Conservation (phyloP, 1,284 basidiomycete species). For the Trametes hirsuta region DNA sequence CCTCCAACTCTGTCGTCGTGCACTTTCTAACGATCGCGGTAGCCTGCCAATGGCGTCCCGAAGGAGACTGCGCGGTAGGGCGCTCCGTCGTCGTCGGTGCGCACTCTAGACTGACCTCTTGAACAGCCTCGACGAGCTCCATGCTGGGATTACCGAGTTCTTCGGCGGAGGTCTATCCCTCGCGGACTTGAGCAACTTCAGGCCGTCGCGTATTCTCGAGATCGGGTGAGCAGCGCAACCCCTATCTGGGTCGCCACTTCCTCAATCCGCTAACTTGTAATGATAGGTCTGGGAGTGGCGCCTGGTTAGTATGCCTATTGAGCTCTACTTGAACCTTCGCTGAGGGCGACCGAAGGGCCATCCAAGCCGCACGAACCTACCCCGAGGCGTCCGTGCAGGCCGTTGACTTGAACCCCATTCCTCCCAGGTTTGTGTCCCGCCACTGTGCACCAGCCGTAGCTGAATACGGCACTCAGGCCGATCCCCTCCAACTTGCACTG, state of each 20-base stretch:
- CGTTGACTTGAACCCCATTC: not conserved
- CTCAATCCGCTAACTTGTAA: not conserved
- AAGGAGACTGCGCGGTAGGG: not conserved
- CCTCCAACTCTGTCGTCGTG: too few relatives aligned
- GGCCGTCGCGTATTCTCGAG: not conserved
- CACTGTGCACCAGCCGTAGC: too few relatives aligned
- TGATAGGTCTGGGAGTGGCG: not conserved
- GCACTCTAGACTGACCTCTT: not conserved
- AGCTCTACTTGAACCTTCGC: not conserved
- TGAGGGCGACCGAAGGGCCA: not conserved
- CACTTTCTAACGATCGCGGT: too few relatives aligned
- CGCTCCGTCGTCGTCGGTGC: not conserved
- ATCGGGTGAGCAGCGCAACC: not conserved
- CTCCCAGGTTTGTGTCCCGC: not conserved
- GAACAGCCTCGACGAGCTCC: not conserved
- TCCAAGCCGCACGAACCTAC: not conserved
- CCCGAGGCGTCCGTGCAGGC: not conserved
- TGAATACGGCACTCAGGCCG: not conserved
- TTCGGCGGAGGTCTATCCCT: not conserved
- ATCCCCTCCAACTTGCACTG: not conserved
- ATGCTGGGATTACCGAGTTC: not conserved
- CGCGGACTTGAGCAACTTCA: not conserved
- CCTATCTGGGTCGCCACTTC: not conserved
- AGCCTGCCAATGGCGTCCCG: not conserved
- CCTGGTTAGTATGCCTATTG: not conserved